Conservation (phyloP, 805 yeast species). For the Grigorovia jiainica region DNA sequence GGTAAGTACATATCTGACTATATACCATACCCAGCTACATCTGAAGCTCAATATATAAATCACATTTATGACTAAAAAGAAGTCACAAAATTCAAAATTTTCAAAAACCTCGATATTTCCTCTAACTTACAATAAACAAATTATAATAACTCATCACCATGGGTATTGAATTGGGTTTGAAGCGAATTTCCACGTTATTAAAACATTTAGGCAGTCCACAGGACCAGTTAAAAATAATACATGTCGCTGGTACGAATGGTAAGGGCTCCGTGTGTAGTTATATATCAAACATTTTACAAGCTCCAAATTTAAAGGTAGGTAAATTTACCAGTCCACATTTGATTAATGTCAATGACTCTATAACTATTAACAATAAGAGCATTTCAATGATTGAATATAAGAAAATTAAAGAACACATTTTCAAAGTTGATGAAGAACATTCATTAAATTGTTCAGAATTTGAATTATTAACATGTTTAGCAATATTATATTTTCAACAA, state of each 20-base stretch:
- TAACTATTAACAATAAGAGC: constrained; percentile 52
- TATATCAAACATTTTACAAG: constrained; percentile 51
- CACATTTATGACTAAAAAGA: too few species aligned
- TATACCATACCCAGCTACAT: too few species aligned
- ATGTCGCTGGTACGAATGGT: constrained; percentile 94
- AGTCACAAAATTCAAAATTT: too few species aligned
- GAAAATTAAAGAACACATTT: constrained; percentile 35
- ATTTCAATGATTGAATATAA: constrained; percentile 40
- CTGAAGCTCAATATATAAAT: too few species aligned
- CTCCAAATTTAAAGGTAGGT: constrained; percentile 37
- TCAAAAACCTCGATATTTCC: too few species aligned
- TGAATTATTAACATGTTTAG: constrained; percentile 77
- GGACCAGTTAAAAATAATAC: constrained; percentile 53
- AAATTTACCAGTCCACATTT: constrained; percentile 87
- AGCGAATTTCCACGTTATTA: constrained; percentile 40
- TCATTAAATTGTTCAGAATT: constrained; percentile 73
- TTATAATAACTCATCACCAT: constrained; percentile 16
- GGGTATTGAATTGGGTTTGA: constrained; percentile 52
- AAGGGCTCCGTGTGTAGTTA: constrained; percentile 91
- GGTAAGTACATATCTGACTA: too few species aligned
- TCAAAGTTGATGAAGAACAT: constrained; percentile 30
- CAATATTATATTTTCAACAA: constrained; percentile 61
- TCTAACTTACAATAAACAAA: too few species aligned
- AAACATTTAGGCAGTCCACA: constrained; percentile 62
- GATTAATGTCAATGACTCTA: constrained; percentile 62